Evolutionary conservation across 441 rosid species (phyloP).

Genomic region (Hura crepitans): DNA sequence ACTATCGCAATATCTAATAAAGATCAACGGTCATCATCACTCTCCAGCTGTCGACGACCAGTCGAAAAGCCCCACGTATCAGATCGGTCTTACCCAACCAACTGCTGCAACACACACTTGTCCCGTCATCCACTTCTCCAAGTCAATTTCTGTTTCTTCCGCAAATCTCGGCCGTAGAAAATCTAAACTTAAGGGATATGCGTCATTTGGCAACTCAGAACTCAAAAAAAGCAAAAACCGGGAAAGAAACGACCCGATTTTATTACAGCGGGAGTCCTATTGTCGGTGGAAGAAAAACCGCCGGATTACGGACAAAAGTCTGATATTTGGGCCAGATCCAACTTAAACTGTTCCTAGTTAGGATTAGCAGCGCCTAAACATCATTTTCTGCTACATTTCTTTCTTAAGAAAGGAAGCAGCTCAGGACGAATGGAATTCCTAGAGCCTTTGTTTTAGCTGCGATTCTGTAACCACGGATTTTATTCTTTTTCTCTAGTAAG

Average conservation of each 20-base stretch:
- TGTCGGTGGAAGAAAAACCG: constrained; percentile 15
- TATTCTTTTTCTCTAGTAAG: not conserved
- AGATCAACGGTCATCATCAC: not conserved
- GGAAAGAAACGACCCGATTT: not conserved
- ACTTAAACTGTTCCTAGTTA: constrained; percentile 7
- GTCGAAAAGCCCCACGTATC: constrained; percentile 8
- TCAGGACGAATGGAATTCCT: not conserved
- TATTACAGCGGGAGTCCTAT: not conserved
- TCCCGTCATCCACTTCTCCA: constrained; percentile 3
- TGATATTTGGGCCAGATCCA: constrained; percentile 19
- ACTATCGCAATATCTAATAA: not conserved
- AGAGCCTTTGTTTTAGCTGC: not conserved
- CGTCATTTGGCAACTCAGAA: not conserved
- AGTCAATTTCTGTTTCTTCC: not conserved
- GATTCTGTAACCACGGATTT: not conserved
- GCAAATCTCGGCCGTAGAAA: not conserved
- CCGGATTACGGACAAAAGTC: not conserved
- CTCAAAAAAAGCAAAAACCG: constrained; percentile 4
- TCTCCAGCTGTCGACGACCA: constrained; percentile 11
- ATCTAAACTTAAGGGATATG: constrained; percentile 11
- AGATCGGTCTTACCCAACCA: not conserved
- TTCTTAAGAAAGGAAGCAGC: not conserved
- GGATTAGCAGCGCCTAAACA: constrained; percentile 8
- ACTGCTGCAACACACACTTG: not conserved
- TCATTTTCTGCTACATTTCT: constrained; percentile 12